These are phyloP conservation scores for Suillus discolor DNA, from an alignment of 768 basidiomycete genomes.

Conservation along the genomic window DNA sequence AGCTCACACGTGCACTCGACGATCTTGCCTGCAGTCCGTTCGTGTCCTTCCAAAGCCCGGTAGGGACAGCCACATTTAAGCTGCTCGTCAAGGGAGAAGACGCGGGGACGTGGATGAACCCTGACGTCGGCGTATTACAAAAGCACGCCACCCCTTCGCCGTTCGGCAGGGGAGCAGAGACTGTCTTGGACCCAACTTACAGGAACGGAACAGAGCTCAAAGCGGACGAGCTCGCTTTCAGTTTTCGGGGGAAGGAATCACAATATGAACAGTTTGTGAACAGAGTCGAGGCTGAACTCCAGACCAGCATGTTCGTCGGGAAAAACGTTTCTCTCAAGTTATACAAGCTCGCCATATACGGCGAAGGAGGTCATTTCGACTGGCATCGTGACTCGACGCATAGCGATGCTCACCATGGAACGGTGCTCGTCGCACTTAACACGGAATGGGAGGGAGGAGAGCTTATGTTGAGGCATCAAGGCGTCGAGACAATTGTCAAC, in stretches of 20 bases:
- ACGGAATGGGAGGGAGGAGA: background rate
- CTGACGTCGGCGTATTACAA: background rate
- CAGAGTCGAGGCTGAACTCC: background rate
- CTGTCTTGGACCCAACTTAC: background rate
- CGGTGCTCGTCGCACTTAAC: background rate
- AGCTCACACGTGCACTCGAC: background rate
- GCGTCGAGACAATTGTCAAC: background rate
- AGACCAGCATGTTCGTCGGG: background rate
- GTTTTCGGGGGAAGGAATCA: background rate
- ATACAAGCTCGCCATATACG: background rate
- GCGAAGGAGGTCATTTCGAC: background rate
- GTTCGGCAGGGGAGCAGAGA: background rate
- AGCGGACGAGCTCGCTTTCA: background rate
- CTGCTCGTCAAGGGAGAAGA: background rate
- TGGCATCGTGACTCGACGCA: conserved; percentile 3
- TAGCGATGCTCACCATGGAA: background rate
- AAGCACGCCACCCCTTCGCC: background rate
- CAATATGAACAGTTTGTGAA: background rate
- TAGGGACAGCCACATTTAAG: no score
- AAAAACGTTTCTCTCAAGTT: background rate
- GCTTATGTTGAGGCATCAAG: background rate
- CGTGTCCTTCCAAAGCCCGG: background rate
- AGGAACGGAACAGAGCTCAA: background rate
- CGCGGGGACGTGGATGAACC: background rate
- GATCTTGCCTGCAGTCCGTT: background rate